Base-by-base conservation (phyloP, 192 early-diverging fungal species). In the Kappamyces sp. region DNA sequence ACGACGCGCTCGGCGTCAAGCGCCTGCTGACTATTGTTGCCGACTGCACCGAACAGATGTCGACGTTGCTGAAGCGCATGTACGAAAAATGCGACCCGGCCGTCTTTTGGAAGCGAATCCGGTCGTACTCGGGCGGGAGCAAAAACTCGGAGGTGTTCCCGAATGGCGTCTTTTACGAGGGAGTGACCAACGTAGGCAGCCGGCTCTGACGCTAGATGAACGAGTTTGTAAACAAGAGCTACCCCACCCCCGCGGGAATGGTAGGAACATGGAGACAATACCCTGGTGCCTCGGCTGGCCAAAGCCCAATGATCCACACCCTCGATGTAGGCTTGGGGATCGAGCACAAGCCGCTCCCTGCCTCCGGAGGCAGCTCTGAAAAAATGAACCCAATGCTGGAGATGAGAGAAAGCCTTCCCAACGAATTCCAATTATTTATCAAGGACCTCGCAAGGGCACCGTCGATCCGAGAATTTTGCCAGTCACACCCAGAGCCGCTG, bases 341-440 rank as follows among this genome's bases (percentile, higher is more conserved):
- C 37, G 81, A 90, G 64, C 95, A 96, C 65, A 71, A 84, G 59
- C 88, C 88, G n/a, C 90, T 87, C 0, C 82, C 86, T 65, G 63
- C 48, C 62, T 72, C 31, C 54, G 34, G 36, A 69, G 68, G 3
- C 31, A 72, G 42, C 53, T 54, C 55, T 47, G 81, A 69, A 52
- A 74, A 60, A 51, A 87, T 85, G 67, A 88, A 89, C 68, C 83
- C 84, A 78, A 90, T 90, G 60, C 80, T 86, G 49, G 87, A 86
- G 44, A 98, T 98, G 90, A 87, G 93, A 47, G 79, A 88, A 61
- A 93, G 94, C 70, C 90, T 98, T 83, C 90, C 95, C 4, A 83
- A 84, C 52, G 76, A 83, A 2, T 91, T 94, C 69, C 89, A 92
- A 32, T 74, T 76, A 39, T 98, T 97, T 68, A 73, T 98, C 36